A percentile compares a stretch with the other conserved stretches of the same genome.
Conservation (phyloP, 305 asterid species). For the Fraxinus angustifolia region DNA sequence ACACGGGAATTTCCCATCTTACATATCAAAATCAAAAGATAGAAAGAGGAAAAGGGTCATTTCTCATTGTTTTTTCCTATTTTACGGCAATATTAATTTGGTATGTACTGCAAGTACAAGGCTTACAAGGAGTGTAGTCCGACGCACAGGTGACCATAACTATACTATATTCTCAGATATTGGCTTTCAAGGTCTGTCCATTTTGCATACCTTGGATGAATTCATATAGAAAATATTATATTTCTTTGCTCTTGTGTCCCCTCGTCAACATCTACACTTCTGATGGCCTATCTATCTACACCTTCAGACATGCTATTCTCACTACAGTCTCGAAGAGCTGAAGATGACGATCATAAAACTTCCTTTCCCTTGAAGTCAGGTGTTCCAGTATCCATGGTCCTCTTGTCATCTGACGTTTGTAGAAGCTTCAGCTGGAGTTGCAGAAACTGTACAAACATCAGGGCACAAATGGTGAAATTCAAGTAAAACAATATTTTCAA, state of each 20-base stretch:
- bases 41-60: background rate
- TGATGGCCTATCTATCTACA: constrained; percentile 7
- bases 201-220: background rate
- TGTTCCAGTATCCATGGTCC: constrained; percentile 27
- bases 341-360: constrained; percentile 36
- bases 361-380: constrained; percentile 59
- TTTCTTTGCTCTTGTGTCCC: constrained; percentile 13
- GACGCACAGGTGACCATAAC: background rate
- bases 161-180: background rate
- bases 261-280: constrained; percentile 8
- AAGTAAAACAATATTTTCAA: background rate
- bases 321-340: constrained; percentile 31
- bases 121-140: background rate
- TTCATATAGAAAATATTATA: background rate
- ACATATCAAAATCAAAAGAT: background rate
- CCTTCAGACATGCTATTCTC: constrained; percentile 24
- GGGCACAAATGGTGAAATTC: background rate
- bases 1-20: background rate
- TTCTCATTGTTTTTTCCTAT: background rate
- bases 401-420: constrained; percentile 35
- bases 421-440: constrained; percentile 59
- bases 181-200: background rate
- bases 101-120: background rate
- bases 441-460: constrained; percentile 41
- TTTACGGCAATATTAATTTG: background rate